Evolutionary conservation across 768 basidiomycete species (phyloP).

Genomic region (Phylloporus arenicola): DNA sequence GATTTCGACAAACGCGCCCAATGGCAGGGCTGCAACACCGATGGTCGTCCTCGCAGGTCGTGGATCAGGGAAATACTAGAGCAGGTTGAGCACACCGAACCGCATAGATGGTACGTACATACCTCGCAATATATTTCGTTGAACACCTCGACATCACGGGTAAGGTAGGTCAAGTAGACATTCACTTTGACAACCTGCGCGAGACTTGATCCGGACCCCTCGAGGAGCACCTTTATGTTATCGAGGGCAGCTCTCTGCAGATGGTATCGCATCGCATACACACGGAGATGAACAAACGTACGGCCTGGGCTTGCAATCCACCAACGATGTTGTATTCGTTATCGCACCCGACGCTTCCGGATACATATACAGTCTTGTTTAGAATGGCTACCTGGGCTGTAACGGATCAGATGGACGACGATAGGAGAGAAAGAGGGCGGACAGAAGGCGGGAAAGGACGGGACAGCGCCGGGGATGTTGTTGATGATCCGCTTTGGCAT

Average conservation of each 20-base stretch:
- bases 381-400: slow-evolving; percentile 1
- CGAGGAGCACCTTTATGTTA: slow-evolving; percentile 36
- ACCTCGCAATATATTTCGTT: slow-evolving; percentile 37
- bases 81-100: too few species aligned
- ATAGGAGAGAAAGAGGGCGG: neutral
- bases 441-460: neutral
- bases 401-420: neutral
- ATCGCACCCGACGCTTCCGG: slow-evolving; percentile 36
- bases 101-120: neutral
- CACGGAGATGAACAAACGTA: slow-evolving; percentile 14
- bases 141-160: slow-evolving; percentile 35
- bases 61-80: slow-evolving; percentile 42
- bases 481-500: neutral
- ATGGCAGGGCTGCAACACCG: slow-evolving; percentile 48
- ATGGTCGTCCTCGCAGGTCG: slow-evolving; percentile 57
- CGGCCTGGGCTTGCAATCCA: slow-evolving; percentile 35
- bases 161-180: slow-evolving; percentile 35
- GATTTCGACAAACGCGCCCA: slow-evolving; percentile 54
- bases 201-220: slow-evolving; percentile 34
- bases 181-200: slow-evolving; percentile 38
- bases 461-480: neutral
- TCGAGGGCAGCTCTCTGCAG: slow-evolving; percentile 33
- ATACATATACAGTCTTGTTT: slow-evolving; percentile 31
- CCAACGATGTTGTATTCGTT: slow-evolving; percentile 31
- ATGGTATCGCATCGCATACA: neutral